Conservation (phyloP, 202 grass and related monocot species). For the Thinopyrum obtusiflorum region DNA sequence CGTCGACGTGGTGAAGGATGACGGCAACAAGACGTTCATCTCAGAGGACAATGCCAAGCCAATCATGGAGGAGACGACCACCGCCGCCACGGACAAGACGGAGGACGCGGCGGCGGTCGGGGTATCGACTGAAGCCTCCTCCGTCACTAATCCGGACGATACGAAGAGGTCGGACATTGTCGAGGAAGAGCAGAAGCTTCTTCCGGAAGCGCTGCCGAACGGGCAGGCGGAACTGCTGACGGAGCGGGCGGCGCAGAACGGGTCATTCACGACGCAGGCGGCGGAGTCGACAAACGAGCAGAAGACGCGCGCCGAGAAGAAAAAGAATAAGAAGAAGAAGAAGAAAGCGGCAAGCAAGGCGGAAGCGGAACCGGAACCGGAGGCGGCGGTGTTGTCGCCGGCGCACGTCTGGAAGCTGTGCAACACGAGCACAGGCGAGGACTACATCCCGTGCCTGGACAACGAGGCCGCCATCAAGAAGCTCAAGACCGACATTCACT, state of each 20-base stretch:
- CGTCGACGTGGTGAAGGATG: constrained; percentile 67
- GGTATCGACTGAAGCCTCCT: background rate
- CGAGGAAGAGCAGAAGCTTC: constrained; percentile 25
- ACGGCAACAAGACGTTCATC: constrained; percentile 42
- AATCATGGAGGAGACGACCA: background rate
- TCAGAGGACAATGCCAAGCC: constrained; percentile 42
- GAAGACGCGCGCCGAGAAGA: constrained; percentile 38
- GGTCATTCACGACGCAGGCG: constrained; percentile 83
- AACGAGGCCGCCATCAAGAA: constrained; percentile 72
- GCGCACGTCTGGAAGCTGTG: constrained; percentile 65
- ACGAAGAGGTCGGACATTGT: constrained; percentile 8
- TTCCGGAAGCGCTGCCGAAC: constrained; percentile 49
- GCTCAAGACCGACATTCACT: constrained; percentile 60
- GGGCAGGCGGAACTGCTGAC: constrained; percentile 63
- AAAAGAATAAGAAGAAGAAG: background rate
- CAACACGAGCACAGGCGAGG: constrained; percentile 63
- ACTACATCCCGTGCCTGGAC: constrained; percentile 98
- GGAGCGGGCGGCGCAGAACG: constrained; percentile 66
- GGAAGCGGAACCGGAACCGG: too few relatives aligned
- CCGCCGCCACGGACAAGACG: background rate
- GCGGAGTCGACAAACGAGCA: constrained; percentile 75
- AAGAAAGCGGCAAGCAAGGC: background rate
- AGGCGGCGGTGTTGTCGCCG: background rate
- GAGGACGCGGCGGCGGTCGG: background rate
- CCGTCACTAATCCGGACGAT: background rate